phyloP scores from a whole-genome alignment of 768 basidiomycete genomes.

The Heimioporus sp. region DNA sequence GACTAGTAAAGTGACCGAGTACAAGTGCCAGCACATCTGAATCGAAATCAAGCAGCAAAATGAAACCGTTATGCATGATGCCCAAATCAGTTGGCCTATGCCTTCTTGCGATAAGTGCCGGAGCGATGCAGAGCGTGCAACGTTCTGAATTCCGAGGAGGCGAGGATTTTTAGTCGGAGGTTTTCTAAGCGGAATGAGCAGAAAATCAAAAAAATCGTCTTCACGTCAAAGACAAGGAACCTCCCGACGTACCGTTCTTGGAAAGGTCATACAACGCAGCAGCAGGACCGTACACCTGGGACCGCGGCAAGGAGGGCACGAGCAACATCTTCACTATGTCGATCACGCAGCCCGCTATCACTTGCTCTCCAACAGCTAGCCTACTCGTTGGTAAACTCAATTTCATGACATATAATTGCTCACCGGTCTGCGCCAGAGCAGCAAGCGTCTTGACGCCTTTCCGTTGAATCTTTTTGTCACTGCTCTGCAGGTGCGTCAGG shows the following conservation, averaged over 20 bases:
- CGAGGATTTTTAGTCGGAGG: background rate
- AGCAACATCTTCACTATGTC: constrained; percentile 5
- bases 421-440: constrained; percentile 5
- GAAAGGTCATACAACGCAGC: constrained; percentile 2
- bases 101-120: no score
- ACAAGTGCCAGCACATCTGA: no score
- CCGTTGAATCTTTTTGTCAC: background rate
- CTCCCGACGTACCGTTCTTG: constrained; percentile 1
- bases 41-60: no score
- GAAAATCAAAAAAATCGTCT: background rate
- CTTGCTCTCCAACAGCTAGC: background rate
- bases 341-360: background rate
- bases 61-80: no score
- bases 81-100: no score
- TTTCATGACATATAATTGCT: background rate
- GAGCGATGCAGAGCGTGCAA: background rate
- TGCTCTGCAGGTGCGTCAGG: background rate
- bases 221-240: background rate
- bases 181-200: background rate
- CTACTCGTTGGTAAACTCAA: no score
- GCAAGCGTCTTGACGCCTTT: constrained; percentile 2
- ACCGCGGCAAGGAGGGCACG: background rate
- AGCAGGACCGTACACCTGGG: background rate
- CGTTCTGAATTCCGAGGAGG: background rate
- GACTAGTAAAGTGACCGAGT: no score